Percentiles rank a stretch among this genome's conserved stretches.
Conservation (phyloP, 2,329 filamentous ascomycete genomes). For the Raffaelea ambrosiae region DNA sequence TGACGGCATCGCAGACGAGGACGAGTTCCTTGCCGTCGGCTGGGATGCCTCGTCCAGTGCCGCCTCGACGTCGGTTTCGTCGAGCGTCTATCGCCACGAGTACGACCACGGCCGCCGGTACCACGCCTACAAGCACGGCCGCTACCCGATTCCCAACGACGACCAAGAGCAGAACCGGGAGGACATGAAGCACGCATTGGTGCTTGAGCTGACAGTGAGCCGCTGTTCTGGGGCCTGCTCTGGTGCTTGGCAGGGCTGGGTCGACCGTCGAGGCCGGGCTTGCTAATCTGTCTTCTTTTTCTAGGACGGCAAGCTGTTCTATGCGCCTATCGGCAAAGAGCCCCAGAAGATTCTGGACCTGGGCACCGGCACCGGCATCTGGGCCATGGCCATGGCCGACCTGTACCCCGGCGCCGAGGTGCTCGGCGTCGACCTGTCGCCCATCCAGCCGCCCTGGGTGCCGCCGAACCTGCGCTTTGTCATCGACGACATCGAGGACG, state of each 20-base stretch:
- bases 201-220: conserved; percentile 20
- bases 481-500: conserved; percentile 45
- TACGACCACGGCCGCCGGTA: conserved; percentile 13
- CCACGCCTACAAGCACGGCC: conserved; percentile 16
- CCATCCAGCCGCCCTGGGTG: conserved; percentile 32
- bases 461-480: conserved; percentile 48
- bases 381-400: conserved; percentile 6
- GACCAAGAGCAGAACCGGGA: conserved; percentile 21
- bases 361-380: conserved; percentile 14
- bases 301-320: conserved; percentile 9
- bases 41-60: conserved; percentile 10
- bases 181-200: conserved; percentile 21
- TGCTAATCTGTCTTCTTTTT: background rate
- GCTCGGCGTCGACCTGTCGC: conserved; percentile 27
- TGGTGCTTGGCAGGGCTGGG: too few relatives aligned
- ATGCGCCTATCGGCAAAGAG: conserved; percentile 13
- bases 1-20: conserved; percentile 7
- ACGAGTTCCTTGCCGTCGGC: conserved; percentile 12
- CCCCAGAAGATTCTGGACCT: conserved; percentile 17
- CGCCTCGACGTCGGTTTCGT: conserved; percentile 4
- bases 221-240: too few relatives aligned
- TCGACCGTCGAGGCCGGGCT: too few relatives aligned
- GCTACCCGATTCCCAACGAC: conserved; percentile 17
- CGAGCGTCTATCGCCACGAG: conserved; percentile 5
- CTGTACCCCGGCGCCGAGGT: conserved; percentile 5